Base-by-base conservation (phyloP, 768 basidiomycete genomes). In the Thelephora aurantiotincta region DNA sequence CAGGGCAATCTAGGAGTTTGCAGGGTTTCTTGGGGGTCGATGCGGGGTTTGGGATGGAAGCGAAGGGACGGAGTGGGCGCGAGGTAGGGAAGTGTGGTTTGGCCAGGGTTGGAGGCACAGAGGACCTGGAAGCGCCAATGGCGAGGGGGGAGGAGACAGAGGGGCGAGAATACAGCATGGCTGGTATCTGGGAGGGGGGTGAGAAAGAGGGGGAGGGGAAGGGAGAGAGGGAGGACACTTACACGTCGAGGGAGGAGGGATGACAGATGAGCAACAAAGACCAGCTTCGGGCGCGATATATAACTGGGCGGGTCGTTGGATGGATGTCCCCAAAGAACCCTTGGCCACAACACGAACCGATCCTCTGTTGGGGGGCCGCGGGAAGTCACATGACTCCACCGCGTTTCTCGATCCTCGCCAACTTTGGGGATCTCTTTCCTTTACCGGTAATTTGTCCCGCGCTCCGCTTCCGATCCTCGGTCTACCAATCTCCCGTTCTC, bases 1-100 rank as follows among this genome's bases (percentile, higher is more conserved):
- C 71, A 22, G 88, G 84, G 9, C 84, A 82, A 60, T 86, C 74
- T 49, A 91, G 88, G 58, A 89, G 69, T 58, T 90, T 90, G 14
- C 78, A 69, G 5, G 79, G 67, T 48, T 75, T 74, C n/a, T 51
- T 49, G 11, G 49, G 16, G 3, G 51, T 26, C 7, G 43, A 5
- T 37, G 37, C 35, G 34, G n/a, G 46, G 4, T 37, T 51, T 2
- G 46, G 11, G 52, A 86, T 70, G 45, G 78, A 73, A 13, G 82
- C 70, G 61, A 90, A 90, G 26, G 88, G 88, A 22, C 88, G 76
- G 19, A 88, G 70, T 1, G 81, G 78, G 46, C 82, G 82, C 33
- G 87, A 90, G 1, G 73, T 64, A 5, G 80, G 75, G 60, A 91
- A 89, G 5, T 72, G 64, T 38, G 71, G 61, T 44, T 42, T 46